Evolutionary conservation across 2,329 filamentous ascomycete genomes (phyloP), one percentile per base, ranked within the genome.

Genomic region (Pyrenochaeta sp.): DNA sequence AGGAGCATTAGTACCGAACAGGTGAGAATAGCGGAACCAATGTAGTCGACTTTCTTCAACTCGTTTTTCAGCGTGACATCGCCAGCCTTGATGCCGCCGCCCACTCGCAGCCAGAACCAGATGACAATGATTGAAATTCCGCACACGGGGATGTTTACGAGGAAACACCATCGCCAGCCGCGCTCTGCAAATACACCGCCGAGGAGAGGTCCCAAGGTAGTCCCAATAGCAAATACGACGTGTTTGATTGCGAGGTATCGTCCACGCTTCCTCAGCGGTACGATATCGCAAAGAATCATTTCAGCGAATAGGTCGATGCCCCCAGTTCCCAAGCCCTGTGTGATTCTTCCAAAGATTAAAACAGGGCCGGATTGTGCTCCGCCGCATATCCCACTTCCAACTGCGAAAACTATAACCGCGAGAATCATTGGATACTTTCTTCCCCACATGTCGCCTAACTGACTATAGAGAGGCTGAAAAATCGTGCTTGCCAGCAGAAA

Each of bases 371-470:
- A 78, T 0, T 63, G 74, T 0, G 85, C 80, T 0, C 77, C 78
- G 0, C 83, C 85, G 36, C 75, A 78, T 2, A 88, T 73, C 0
- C 78, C 81, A 49, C 83, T 84, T 0, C 85, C 85, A 0, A 86
- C 59, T 0, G 74, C 75, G 53, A 86, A 86, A 1, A 83, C 54
- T 10, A 68, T 72, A 1, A 84, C 75, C 2, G 79, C 63, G 4
- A 56, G 23, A 32, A 74, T 68, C 59, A 69, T 71, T 4, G 67
- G 67, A 2, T 54, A 77, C 18, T 80, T 75, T 1, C 84, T 76
- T 2, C 85, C 83, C 55, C 81, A 85, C n/a, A 85, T 75, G 46
- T 85, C 77, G 12, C 79, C 75, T 0, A 83, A 56, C 56, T 85
- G 81, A 1, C 81, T 82, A 37, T 79, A 80, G 0, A 84, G 57